Evolutionary conservation across 345 rosid genomes (phyloP).

Genomic region (Luvunga scandens): DNA sequence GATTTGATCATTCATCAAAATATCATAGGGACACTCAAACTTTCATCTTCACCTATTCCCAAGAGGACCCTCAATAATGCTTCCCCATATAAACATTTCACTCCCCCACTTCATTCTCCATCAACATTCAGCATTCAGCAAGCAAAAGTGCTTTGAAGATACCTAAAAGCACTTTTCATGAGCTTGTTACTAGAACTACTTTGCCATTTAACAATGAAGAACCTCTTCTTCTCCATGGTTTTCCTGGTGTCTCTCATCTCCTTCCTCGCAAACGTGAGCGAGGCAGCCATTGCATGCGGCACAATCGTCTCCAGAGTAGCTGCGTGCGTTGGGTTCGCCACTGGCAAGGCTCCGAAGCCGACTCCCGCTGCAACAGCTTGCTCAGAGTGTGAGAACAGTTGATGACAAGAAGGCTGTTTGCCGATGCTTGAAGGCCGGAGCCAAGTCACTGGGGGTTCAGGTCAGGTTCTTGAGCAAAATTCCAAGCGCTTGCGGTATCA

Average conservation of each 20-base stretch:
- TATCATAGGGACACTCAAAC: not conserved
- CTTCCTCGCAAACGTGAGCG: not conserved
- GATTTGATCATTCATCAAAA: not conserved
- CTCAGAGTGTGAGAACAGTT: constrained; percentile 17
- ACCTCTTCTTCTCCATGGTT: constrained; percentile 1
- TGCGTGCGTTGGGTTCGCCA: constrained; percentile 28
- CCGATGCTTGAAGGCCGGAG: constrained; percentile 30
- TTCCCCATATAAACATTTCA: constrained; percentile 2
- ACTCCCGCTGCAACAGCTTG: constrained; percentile 21
- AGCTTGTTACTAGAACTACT: not conserved
- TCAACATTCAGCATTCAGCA: not conserved
- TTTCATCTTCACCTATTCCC: not conserved
- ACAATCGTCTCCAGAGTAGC: constrained; percentile 24
- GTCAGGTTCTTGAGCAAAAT: constrained; percentile 36
- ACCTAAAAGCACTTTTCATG: not conserved
- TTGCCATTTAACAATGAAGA: constrained; percentile 17
- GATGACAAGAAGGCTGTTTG: constrained; percentile 38
- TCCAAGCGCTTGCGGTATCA: constrained; percentile 35
- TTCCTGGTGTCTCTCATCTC: constrained; percentile 20
- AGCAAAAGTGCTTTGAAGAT: not conserved
- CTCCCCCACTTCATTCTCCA: not conserved
- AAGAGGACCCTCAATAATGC: not conserved
- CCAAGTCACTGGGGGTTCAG: constrained; percentile 25
- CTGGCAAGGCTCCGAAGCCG: constrained; percentile 24
- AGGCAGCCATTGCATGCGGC: constrained; percentile 23